Evolutionary conservation across 2,329 filamentous ascomycete species (phyloP), one percentile per base, ranked within the genome.

Genomic region (Raffaelea albimanens): DNA sequence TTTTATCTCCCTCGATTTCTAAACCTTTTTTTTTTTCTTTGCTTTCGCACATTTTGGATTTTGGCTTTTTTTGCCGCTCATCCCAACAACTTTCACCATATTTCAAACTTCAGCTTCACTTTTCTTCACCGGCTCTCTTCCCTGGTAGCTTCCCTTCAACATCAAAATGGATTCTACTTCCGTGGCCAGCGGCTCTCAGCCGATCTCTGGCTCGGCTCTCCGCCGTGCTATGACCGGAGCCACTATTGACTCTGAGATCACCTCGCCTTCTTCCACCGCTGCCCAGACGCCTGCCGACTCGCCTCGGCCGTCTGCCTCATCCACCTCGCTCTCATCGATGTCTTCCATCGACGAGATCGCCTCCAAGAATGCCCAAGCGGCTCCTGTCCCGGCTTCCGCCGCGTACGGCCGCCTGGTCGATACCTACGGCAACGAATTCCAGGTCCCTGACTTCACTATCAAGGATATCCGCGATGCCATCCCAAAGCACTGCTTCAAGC

Each of bases 391-490:
- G n/a, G n/a, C n/a, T n/a, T n/a, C 70, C 50, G 56, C 57, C 34
- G 47, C 49, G 57, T 82, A 77, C 57, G 80, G 78, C 58, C 80
- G 82, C 64, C 78, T 98, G 57, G 61, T 93, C 55, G 90, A 98
- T 70, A 91, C 88, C 13, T 93, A 95, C 65, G 93, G 93, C 68
- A 95, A 97, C 68, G 78, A 89, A 61, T 98, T 98, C 73, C 75
- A 87, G 67, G 76, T 95, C 49, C 93, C 93, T 57, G 84, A 97
- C 69, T 98, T 85, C 74, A 95, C 89, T 63, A 95, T 98, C 77
- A 95, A 95, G 76, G 80, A 98, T 63, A 91, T 98, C 63, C 84
- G 88, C 61, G 86, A 95, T 70, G 93, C 93, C 64, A 98, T 98
- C 57, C 93, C 93, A 55, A 88, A 90, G 69, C 93, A 96, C 76